A percentile compares a stretch with the other conserved stretches of the same genome.
Evolutionary conservation across 495 filamentous ascomycete species (phyloP).

Genomic region (Rhypophila decipiens): DNA sequence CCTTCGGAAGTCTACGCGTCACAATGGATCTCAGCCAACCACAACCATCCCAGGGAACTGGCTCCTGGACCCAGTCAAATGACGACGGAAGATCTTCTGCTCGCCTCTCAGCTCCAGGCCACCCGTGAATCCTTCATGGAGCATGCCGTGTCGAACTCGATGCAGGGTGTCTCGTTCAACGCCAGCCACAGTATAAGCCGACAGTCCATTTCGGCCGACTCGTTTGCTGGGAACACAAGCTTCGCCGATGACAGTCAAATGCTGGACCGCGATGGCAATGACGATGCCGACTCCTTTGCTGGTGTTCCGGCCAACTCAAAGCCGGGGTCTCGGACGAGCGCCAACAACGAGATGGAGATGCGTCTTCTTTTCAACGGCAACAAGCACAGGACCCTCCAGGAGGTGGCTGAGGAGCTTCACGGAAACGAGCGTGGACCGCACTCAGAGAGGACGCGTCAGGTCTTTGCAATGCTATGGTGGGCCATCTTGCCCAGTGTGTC

Average conservation of each 20-base stretch:
- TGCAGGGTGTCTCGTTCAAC: constrained; percentile 43
- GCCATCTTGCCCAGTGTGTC: constrained; percentile 8
- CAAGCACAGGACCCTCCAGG: constrained; percentile 64
- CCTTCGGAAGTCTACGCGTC: constrained; percentile 47
- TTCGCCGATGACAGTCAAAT: constrained; percentile 64
- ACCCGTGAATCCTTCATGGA: constrained; percentile 47
- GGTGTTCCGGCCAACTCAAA: constrained; percentile 45
- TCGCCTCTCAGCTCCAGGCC: constrained; percentile 51
- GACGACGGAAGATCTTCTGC: constrained; percentile 63
- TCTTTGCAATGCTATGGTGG: constrained; percentile 98
- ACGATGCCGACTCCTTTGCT: constrained; percentile 56
- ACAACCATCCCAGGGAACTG: constrained; percentile 39
- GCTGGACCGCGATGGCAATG: constrained; percentile 60
- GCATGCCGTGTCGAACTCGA: constrained; percentile 43
- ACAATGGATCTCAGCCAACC: constrained; percentile 46
- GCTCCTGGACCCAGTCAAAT: constrained; percentile 29
- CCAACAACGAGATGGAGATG: constrained; percentile 88
- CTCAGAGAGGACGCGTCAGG: constrained; percentile 89
- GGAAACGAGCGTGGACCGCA: constrained; percentile 61
- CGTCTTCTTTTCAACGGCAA: constrained; percentile 75
- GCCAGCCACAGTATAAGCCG: constrained; percentile 44
- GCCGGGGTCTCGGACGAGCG: constrained; percentile 58
- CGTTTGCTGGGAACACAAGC: constrained; percentile 52
- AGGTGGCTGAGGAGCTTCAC: constrained; percentile 73
- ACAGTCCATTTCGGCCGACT: constrained; percentile 44